Percentiles rank a stretch among this genome's conserved stretches.
phyloP scores from a whole-genome alignment of 164 flowering plant species.

The Saururus chinensis region DNA sequence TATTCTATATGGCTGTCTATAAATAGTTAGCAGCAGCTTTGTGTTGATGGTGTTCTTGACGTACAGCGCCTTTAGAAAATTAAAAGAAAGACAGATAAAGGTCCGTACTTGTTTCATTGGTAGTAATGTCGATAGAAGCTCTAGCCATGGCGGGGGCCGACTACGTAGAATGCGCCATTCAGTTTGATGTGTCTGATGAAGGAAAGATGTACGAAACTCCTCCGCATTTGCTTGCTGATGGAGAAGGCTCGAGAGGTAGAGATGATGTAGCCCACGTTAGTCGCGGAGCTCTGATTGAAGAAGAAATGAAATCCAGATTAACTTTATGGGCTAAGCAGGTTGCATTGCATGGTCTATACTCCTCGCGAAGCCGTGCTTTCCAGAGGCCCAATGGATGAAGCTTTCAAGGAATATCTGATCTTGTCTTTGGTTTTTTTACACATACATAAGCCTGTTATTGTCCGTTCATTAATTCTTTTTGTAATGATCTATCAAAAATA shows the following conservation, averaged over 20 bases:
- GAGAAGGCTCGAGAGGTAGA: background rate
- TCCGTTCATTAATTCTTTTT: no score
- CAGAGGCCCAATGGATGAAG: no score
- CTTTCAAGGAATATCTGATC: no score
- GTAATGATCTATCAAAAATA: no score
- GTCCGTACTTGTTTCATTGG: no score
- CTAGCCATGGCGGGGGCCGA: constrained; percentile 7
- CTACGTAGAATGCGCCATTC: background rate
- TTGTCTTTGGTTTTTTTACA: no score
- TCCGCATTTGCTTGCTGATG: background rate
- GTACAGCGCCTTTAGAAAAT: no score
- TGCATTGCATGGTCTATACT: constrained; percentile 4
- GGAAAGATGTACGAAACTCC: background rate
- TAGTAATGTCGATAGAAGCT: constrained; percentile 7
- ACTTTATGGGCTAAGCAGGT: constrained; percentile 9
- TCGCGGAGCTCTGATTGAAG: background rate
- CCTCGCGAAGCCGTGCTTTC: background rate
- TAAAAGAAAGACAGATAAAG: no score
- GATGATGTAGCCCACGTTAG: background rate
- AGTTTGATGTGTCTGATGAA: background rate
- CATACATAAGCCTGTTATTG: no score
- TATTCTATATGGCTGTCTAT: no score
- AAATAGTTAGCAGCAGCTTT: no score
- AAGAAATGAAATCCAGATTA: constrained; percentile 3
- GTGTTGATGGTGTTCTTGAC: no score